phyloP scores from a whole-genome alignment of 108 stramenopile genomes.

The Schizochytrium sp. region DNA sequence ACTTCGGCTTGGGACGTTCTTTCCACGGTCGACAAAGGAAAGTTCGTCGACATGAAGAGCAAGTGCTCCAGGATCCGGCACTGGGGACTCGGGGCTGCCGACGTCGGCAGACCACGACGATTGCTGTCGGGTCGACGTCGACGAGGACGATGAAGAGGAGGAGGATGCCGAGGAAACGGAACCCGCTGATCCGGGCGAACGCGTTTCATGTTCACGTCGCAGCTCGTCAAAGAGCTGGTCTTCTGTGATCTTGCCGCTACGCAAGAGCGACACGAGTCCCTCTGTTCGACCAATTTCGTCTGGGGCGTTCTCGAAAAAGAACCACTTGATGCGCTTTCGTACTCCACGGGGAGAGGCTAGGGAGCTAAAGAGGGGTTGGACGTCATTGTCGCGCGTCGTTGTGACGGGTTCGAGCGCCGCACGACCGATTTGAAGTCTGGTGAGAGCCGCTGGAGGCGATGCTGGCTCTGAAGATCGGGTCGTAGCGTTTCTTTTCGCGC shows the following conservation, averaged over 20 bases:
- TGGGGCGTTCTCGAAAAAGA: background rate
- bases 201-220: background rate
- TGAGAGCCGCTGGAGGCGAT: background rate
- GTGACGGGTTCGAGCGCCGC: background rate
- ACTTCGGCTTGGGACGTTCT: background rate
- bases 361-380: background rate
- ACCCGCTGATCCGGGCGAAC: background rate
- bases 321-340: background rate
- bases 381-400: background rate
- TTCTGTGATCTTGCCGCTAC: background rate
- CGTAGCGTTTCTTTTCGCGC: too few species aligned
- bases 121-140: background rate
- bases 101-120: background rate
- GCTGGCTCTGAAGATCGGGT: too few species aligned
- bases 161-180: background rate
- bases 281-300: background rate
- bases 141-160: too few species aligned
- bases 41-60: background rate
- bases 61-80: background rate
- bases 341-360: background rate
- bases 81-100: background rate
- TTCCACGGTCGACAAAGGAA: background rate
- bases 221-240: background rate
- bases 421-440: background rate
- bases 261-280: background rate